These are phyloP conservation scores for Priceomyces carsonii DNA, from an alignment of 805 yeast species.

Conservation along the genomic window DNA sequence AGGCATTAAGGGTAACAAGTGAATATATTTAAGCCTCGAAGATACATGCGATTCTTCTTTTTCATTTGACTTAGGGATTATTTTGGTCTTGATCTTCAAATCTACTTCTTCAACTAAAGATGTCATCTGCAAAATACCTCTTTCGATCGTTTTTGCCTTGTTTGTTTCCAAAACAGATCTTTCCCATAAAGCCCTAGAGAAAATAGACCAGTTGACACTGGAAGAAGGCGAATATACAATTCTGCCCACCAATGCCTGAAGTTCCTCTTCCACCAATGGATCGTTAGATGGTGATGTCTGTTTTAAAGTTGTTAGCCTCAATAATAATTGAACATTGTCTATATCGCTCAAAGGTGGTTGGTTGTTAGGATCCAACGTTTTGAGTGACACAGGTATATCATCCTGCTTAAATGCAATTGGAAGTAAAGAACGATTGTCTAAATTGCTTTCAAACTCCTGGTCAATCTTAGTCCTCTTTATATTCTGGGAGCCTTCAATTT, in stretches of 20 bases:
- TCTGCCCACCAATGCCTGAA: conserved; percentile 74
- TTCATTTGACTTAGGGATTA: conserved; percentile 46
- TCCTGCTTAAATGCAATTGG: conserved; percentile 65
- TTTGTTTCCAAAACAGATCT: conserved; percentile 81
- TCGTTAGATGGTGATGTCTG: conserved; percentile 73
- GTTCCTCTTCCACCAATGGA: conserved; percentile 75
- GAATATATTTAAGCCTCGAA: conserved; percentile 64
- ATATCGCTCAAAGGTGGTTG: conserved; percentile 73
- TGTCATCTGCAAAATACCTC: conserved; percentile 93
- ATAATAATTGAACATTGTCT: conserved; percentile 73
- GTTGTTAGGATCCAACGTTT: conserved; percentile 69
- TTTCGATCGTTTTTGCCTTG: conserved; percentile 82
- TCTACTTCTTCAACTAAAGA: conserved; percentile 88
- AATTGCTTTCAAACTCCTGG: conserved; percentile 19
- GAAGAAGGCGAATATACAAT: conserved; percentile 55
- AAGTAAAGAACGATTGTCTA: conserved; percentile 40
- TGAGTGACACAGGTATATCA: conserved; percentile 58
- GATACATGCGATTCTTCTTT: conserved; percentile 34
- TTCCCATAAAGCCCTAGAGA: conserved; percentile 84
- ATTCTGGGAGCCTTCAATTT: conserved; percentile 34
- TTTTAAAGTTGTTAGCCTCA: conserved; percentile 62
- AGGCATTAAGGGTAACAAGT: conserved; percentile 75
- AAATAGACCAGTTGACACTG: conserved; percentile 70
- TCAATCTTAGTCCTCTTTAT: conserved; percentile 44
- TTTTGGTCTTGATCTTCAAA: conserved; percentile 55